phyloP scores from a whole-genome alignment of 108 stramenopile species.

The Fragilaria radians region DNA sequence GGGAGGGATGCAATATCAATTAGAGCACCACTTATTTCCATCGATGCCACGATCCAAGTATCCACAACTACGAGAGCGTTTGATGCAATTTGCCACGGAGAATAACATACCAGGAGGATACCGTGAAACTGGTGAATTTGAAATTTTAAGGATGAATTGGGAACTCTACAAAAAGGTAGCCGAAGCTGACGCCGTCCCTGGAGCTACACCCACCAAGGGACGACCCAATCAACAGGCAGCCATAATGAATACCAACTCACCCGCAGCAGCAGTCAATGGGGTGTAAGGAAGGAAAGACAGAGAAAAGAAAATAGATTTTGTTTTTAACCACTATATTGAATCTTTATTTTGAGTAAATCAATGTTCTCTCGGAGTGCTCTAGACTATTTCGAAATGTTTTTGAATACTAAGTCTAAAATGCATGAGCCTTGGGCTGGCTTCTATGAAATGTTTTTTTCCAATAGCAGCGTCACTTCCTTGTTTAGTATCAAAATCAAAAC shows the following conservation, averaged over 20 bases:
- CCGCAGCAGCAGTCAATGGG: conserved; percentile 46
- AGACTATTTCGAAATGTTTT: too few species aligned
- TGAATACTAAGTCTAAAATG: too few species aligned
- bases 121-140: conserved; percentile 74
- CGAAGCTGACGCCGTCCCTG: conserved; percentile 58
- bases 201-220: conserved; percentile 73
- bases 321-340: too few species aligned
- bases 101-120: conserved; percentile 85
- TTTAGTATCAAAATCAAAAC: too few species aligned
- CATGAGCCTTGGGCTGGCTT: too few species aligned
- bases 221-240: conserved; percentile 63
- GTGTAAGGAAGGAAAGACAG: too few species aligned
- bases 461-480: too few species aligned
- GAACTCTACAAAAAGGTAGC: conserved; percentile 69
- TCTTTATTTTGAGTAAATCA: too few species aligned
- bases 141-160: conserved; percentile 84
- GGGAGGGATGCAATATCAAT: conserved; percentile 96
- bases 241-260: conserved; percentile 29
- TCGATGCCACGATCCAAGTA: conserved; percentile 90
- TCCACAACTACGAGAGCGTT: conserved; percentile 55
- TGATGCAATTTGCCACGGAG: conserved; percentile 82
- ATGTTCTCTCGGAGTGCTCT: too few species aligned
- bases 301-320: too few species aligned
- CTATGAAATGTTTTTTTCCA: too few species aligned
- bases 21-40: conserved; percentile 96